Evolutionary conservation across 2,329 filamentous ascomycete species (phyloP).

Genomic region (Neopestalotiopsis clavispora): DNA sequence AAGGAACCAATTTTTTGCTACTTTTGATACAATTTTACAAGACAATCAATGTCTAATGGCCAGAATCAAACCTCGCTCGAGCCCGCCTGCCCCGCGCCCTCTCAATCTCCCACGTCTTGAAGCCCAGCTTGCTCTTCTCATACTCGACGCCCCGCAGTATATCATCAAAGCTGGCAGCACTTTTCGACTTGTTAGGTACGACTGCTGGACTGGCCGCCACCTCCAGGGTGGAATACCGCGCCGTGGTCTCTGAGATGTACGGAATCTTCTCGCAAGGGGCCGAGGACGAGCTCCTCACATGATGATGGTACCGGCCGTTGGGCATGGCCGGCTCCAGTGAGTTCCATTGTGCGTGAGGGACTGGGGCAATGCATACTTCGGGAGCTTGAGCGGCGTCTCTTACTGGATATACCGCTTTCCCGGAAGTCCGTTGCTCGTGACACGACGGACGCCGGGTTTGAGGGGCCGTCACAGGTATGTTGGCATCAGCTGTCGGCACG

Average conservation of each 20-base stretch:
- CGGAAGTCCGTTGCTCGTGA: too few species aligned
- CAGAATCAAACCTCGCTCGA: background rate
- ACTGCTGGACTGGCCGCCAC: background rate
- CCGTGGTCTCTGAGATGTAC: background rate
- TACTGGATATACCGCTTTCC: background rate
- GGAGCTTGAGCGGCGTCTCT: background rate
- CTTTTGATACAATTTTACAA: background rate
- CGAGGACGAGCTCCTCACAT: background rate
- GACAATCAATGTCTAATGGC: background rate
- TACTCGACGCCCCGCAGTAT: background rate
- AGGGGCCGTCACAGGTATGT: background rate
- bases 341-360: background rate
- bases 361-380: background rate
- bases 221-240: background rate
- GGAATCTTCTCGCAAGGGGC: background rate
- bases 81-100: background rate
- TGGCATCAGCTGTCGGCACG: background rate
- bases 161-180: constrained; percentile 2
- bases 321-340: background rate
- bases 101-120: constrained; percentile 8
- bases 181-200: background rate
- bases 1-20: background rate
- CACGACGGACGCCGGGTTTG: background rate
- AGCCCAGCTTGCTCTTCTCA: background rate
- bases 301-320: background rate